Evolutionary conservation across 169 alveolate species (phyloP), one percentile per base, ranked within the genome.

Genomic region (Plasmodium billcollinsi): DNA sequence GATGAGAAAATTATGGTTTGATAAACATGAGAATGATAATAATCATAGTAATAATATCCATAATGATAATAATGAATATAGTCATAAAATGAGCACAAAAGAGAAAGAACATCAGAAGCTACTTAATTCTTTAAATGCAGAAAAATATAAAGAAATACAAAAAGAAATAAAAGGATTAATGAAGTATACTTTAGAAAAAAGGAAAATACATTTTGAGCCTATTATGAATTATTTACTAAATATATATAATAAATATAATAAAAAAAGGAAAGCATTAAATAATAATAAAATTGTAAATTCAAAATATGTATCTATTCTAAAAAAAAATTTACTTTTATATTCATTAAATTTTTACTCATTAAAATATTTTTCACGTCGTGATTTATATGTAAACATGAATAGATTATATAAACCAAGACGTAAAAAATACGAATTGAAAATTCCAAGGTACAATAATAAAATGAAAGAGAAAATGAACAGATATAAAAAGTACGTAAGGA

Each of bases 121-220:
- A 29, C 9, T 39, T 4, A 20, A 54, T 9, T 33, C 14, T 14
- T 70, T 78, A n/a, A 78, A 52, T 26, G 14, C 67, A 12, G 78
- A 65, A 15, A 78, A 65, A 45, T 78, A 66, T 59, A 78, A 78
- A 24, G 89, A 78, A 49, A 66, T 78, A 24, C 14, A 50, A 18
- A 78, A 66, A 78, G 89, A 78, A 78, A 70, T 78, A 43, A 78
- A 29, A 47, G 67, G n/a, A 43, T 56, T 78, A 66, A 52, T 54
- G 24, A 78, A 45, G 18, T 78, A 78, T 45, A n/a, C 49, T 6
- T n/a, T 50, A 61, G 49, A 24, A 78, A 78, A 78, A 78, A 78
- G 67, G 52, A 78, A 78, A 12, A 74, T 74, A 15, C 47, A 29
- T 21, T 26, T 62, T 12, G 67, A 66, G 20, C 76, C 75, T 21